A percentile compares a stretch with the other conserved stretches of the same genome.
Conservation (phyloP, 768 basidiomycete species). For the Suillus alpinus region DNA sequence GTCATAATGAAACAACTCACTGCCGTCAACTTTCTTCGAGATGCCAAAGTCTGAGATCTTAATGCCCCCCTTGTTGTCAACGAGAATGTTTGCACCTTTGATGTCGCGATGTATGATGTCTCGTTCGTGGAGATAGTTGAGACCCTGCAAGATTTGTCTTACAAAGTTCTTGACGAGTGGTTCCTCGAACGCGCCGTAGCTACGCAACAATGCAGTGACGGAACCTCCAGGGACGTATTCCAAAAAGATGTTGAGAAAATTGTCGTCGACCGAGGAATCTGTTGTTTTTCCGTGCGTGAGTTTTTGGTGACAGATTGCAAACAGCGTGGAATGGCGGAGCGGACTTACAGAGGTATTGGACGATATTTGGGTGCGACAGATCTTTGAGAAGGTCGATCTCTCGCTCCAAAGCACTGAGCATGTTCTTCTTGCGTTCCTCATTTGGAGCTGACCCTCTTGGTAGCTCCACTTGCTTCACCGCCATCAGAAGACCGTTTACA, state of each 20-base stretch:
- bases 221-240: conserved; percentile 97
- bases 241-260: conserved; percentile 91
- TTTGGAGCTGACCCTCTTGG: conserved; percentile 81
- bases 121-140: conserved; percentile 94
- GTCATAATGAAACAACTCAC: conserved; percentile 48
- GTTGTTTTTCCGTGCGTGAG: neutral
- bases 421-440: conserved; percentile 89
- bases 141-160: conserved; percentile 83
- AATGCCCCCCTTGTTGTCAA: conserved; percentile 96
- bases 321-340: neutral
- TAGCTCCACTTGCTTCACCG: conserved; percentile 95
- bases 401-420: conserved; percentile 87
- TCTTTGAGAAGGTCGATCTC: conserved; percentile 95
- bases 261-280: conserved; percentile 94
- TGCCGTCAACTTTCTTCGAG: conserved; percentile 95
- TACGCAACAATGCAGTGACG: conserved; percentile 82
- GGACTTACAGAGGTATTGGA: conserved; percentile 92
- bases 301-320: neutral
- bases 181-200: conserved; percentile 95
- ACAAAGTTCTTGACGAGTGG: conserved; percentile 89
- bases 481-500: conserved; percentile 87
- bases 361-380: conserved; percentile 92
- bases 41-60: conserved; percentile 98
- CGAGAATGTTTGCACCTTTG: conserved; percentile 98
- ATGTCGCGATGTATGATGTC: conserved; percentile 99